A percentile compares a stretch with the other conserved stretches of the same genome.
Conservation (phyloP, 148 eudicot genomes). For the Hydrangea macrophylla region DNA sequence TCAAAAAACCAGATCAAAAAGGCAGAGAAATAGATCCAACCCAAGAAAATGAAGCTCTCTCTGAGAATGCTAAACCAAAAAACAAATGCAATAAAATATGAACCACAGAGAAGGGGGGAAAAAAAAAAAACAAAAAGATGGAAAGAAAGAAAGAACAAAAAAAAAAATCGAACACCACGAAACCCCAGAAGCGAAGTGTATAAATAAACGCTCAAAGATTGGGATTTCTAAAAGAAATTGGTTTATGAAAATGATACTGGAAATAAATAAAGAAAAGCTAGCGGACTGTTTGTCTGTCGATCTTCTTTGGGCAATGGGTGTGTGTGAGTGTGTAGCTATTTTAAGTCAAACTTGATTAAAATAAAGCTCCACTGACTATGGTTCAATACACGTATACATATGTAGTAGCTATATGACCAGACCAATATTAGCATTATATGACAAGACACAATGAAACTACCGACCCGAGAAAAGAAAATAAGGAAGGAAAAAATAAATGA, state of each 20-base stretch:
- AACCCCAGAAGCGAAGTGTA: neutral
- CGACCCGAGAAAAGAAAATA: neutral
- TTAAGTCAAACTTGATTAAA: conserved; percentile 16
- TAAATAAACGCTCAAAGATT: conserved; percentile 2
- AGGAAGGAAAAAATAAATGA: neutral
- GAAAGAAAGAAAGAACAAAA: neutral
- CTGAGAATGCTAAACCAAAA: neutral
- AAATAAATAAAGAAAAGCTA: conserved; percentile 11
- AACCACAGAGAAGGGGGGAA: too few relatives aligned
- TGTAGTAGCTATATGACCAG: conserved; percentile 9
- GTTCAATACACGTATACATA: conserved; percentile 20
- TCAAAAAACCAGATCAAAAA: neutral
- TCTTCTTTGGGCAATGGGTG: conserved; percentile 19
- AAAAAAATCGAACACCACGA: neutral
- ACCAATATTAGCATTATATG: neutral
- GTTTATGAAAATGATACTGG: neutral
- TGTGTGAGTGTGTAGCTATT: too few relatives aligned
- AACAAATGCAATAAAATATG: neutral
- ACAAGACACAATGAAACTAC: neutral
- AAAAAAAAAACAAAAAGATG: neutral
- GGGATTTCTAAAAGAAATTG: neutral
- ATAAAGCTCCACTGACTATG: conserved; percentile 12
- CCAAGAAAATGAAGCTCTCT: conserved; percentile 1
- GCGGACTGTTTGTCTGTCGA: neutral
- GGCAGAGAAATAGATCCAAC: conserved; percentile 1